phyloP scores from a whole-genome alignment of 305 asterid species.

The Solanum hybrid region DNA sequence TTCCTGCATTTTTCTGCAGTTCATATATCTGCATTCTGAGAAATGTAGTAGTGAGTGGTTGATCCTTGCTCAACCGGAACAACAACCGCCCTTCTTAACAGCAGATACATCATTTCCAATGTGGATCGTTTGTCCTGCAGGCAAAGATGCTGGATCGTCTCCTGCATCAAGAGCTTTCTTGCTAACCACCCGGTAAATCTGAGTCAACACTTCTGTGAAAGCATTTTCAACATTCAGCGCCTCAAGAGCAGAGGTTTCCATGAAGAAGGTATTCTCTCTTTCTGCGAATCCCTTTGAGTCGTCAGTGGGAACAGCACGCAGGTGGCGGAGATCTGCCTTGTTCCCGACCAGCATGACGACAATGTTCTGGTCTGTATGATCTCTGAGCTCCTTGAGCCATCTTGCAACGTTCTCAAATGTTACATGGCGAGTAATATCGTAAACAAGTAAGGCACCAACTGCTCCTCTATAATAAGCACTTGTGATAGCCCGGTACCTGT shows the following conservation, averaged over 20 bases:
- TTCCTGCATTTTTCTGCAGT: background rate
- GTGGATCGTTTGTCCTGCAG: constrained; percentile 56
- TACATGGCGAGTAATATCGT: constrained; percentile 70
- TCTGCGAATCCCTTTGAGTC: constrained; percentile 55
- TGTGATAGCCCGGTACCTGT: constrained; percentile 84
- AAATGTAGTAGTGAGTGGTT: background rate
- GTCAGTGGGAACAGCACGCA: constrained; percentile 42
- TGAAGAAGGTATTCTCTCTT: constrained; percentile 50
- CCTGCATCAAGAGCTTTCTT: constrained; percentile 58
- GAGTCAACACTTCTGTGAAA: constrained; percentile 64
- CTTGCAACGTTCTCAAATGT: constrained; percentile 68
- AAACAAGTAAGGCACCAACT: constrained; percentile 68
- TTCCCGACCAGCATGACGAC: constrained; percentile 80
- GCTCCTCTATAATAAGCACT: constrained; percentile 87
- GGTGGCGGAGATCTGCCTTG: constrained; percentile 80
- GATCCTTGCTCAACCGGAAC: constrained; percentile 37
- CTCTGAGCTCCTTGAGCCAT: constrained; percentile 81
- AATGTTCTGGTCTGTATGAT: constrained; percentile 62
- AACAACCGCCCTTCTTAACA: constrained; percentile 59
- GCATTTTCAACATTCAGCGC: constrained; percentile 62
- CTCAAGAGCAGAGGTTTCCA: constrained; percentile 79
- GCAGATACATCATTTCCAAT: constrained; percentile 70
- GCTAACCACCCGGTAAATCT: constrained; percentile 64
- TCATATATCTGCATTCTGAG: background rate
- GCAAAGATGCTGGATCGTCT: constrained; percentile 57